A percentile compares a stretch with the other conserved stretches of the same genome.
Evolutionary conservation across 768 basidiomycete genomes (phyloP).

Genomic region (Astraeus odoratus): DNA sequence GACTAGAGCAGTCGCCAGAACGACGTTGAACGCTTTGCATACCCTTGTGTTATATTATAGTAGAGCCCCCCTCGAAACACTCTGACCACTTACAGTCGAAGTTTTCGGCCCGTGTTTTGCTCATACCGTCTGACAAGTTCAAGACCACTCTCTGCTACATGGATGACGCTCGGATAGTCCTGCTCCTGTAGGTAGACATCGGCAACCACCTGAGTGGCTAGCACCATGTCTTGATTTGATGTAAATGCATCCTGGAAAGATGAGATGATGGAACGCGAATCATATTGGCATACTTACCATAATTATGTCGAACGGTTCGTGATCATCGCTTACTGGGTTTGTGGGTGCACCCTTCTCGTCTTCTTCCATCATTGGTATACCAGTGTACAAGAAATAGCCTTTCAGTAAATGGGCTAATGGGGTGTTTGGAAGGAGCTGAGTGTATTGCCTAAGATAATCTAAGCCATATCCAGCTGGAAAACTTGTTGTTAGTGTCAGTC

Average conservation of each 20-base stretch:
- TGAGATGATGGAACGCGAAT: conserved; percentile 2
- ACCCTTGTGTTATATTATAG: conserved; percentile 38
- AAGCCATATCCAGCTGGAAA: conserved; percentile 55
- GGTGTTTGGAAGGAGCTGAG: conserved; percentile 55
- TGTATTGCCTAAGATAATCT: conserved; percentile 50
- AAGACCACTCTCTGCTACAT: conserved; percentile 65
- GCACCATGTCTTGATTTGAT: conserved; percentile 44
- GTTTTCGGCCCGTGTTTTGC: conserved; percentile 46
- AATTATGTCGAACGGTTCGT: conserved; percentile 55
- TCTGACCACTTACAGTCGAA: conserved; percentile 37
- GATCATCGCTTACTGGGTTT: conserved; percentile 21
- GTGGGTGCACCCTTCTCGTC: conserved; percentile 18
- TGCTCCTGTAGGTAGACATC: conserved; percentile 59
- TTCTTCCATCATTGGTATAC: conserved; percentile 37
- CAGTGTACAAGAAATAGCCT: conserved; percentile 63
- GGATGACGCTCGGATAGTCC: conserved; percentile 71
- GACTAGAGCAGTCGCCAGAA: conserved; percentile 70
- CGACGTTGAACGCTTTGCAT: conserved; percentile 60
- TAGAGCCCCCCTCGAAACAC: not conserved
- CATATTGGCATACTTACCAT: conserved; percentile 38
- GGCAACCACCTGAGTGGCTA: conserved; percentile 60
- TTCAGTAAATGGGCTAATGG: conserved; percentile 49
- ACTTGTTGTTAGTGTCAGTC: conserved; percentile 1
- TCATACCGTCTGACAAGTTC: conserved; percentile 48
- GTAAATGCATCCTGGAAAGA: conserved; percentile 47